These are phyloP conservation scores for Aspergillus taichungensis DNA, from an alignment of 495 filamentous ascomycete genomes.

Conservation along the genomic window DNA sequence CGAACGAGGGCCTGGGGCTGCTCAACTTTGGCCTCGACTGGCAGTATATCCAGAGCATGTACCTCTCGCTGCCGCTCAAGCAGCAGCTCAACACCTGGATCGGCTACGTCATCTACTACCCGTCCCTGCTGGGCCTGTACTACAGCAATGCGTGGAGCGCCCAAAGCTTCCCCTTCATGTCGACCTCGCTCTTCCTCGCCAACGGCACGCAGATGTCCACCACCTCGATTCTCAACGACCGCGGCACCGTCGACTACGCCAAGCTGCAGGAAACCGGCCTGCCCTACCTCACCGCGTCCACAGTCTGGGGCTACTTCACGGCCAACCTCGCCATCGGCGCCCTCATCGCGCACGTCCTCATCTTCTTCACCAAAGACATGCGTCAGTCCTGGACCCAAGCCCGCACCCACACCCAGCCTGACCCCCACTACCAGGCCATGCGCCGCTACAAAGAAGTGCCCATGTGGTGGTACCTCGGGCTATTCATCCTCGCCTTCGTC, in stretches of 20 bases:
- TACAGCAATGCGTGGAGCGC: constrained; percentile 46
- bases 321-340: constrained; percentile 29
- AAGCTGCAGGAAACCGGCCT: constrained; percentile 22
- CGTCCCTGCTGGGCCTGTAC: constrained; percentile 30
- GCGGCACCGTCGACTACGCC: constrained; percentile 21
- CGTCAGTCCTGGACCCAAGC: constrained; percentile 18
- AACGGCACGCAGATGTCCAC: constrained; percentile 11
- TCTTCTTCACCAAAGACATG: constrained; percentile 33
- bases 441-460: constrained; percentile 44
- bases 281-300: constrained; percentile 11
- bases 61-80: constrained; percentile 22
- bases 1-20: constrained; percentile 43
- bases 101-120: constrained; percentile 35
- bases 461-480: constrained; percentile 44
- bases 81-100: constrained; percentile 33
- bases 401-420: constrained; percentile 18
- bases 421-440: constrained; percentile 40
- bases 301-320: constrained; percentile 9
- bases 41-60: constrained; percentile 44
- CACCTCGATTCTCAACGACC: constrained; percentile 17
- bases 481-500: constrained; percentile 39
- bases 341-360: constrained; percentile 21
- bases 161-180: constrained; percentile 43
- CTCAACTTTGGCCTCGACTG: constrained; percentile 45
- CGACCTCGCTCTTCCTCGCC: constrained; percentile 24